Conservation (phyloP, 306 rosid species). For the Quillaja saponaria region DNA sequence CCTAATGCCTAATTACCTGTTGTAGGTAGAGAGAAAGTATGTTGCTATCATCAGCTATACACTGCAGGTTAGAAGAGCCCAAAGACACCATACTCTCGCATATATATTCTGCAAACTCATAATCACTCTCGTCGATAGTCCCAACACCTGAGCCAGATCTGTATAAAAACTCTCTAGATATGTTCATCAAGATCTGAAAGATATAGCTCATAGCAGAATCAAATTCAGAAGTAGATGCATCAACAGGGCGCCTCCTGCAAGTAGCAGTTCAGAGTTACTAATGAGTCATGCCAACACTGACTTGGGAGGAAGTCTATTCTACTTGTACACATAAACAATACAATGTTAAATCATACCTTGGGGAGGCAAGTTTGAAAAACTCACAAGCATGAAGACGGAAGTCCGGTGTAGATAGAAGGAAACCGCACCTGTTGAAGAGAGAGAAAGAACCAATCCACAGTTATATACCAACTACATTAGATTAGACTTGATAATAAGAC, state of each 20-base stretch:
- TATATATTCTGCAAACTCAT: constrained; percentile 71
- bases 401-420: constrained; percentile 85
- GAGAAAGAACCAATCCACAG: constrained; percentile 23
- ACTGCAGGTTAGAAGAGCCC: constrained; percentile 82
- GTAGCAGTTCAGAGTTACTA: constrained; percentile 26
- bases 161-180: constrained; percentile 68
- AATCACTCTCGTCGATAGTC: constrained; percentile 67
- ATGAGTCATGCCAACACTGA: constrained; percentile 21
- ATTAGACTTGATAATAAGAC: constrained; percentile 22
- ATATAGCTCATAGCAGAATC: constrained; percentile 73
- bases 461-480: constrained; percentile 27
- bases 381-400: constrained; percentile 95
- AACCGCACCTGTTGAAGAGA: constrained; percentile 69
- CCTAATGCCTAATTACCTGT: constrained; percentile 54
- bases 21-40: constrained; percentile 64
- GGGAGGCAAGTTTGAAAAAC: constrained; percentile 83
- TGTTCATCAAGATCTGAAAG: constrained; percentile 73
- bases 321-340: constrained; percentile 17
- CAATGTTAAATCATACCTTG: constrained; percentile 63
- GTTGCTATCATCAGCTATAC: constrained; percentile 65
- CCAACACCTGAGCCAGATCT: constrained; percentile 54
- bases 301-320: neutral
- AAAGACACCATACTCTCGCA: constrained; percentile 90
- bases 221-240: constrained; percentile 64
- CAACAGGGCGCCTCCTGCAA: constrained; percentile 80